A percentile compares a stretch with the other conserved stretches of the same genome.
Conservation (phyloP, 148 eudicot species). For the Oxyria digyna region DNA sequence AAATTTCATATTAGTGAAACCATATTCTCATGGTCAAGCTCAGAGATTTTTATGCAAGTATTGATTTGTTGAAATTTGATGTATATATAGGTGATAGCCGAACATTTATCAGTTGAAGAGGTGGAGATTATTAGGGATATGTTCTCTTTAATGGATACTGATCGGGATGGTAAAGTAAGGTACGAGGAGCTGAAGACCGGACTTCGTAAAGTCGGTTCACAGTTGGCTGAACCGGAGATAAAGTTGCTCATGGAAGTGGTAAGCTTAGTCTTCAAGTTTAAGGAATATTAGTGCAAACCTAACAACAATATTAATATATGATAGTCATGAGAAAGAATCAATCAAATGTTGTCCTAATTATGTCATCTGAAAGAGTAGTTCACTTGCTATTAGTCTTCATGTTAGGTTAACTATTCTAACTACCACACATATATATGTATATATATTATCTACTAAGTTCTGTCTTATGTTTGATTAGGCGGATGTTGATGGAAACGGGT, state of each 20-base stretch:
- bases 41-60: background rate
- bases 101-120: constrained; percentile 70
- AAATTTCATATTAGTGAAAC: background rate
- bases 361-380: background rate
- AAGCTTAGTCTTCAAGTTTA: constrained; percentile 10
- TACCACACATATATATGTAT: background rate
- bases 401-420: constrained; percentile 7
- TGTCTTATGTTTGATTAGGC: constrained; percentile 36
- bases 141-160: constrained; percentile 78
- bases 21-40: background rate
- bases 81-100: constrained; percentile 61
- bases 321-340: background rate
- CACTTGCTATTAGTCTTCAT: background rate
- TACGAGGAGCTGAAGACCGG: constrained; percentile 68
- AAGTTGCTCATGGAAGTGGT: constrained; percentile 93
- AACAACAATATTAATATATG: background rate
- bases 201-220: constrained; percentile 77
- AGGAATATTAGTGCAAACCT: background rate
- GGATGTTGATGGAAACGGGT: constrained; percentile 89
- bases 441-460: background rate
- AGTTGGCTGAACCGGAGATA: constrained; percentile 77
- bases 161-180: constrained; percentile 70
- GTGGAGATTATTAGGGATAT: constrained; percentile 80
- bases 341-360: background rate
- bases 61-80: background rate